Evolutionary conservation across 2,329 filamentous ascomycete species (phyloP), one percentile per base, ranked within the genome.

Genomic region (Exophiala sideris): DNA sequence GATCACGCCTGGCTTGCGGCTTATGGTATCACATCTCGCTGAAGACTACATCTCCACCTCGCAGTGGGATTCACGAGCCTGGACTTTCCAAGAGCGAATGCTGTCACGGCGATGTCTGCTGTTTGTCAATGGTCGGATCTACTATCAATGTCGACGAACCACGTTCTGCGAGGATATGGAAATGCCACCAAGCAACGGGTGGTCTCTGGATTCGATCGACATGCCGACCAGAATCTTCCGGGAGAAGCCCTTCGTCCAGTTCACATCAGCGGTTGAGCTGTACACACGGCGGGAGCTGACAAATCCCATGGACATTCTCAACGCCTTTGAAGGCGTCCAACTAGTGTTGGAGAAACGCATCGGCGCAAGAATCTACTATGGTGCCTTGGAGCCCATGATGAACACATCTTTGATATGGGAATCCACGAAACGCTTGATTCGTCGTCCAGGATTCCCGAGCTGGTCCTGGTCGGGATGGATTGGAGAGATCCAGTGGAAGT

Each of bases 51-150:
- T 63, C 24, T 68, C 68, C 4, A 63, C 52, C 21, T 64, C 62
- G 10, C 62, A 64, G 48, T 72, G 71, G 67, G 70, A 69, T 50
- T 64, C 61, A 1, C 64, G 72, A 36, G 70, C 67, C 0, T 73
- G 71, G 71, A 73, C 71, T 1, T 72, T 71, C 49, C 71, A 73
- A 58, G 70, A 73, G 56, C 59, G 67, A 29, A 61, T 73, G 21
- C 65, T 73, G 1, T 71, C 71, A 0, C 50, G 62, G 5, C 61
- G 71, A 6, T 68, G 68, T 39, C 62, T 74, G 1, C 65, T 73
- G 9, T 73, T 74, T 35, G 67, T 67, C 2, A 64, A 65, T 44
- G 59, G 62, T 9, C 56, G 61, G 41, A 61, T 64, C 20, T 64
- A 63, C 44, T 64, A 61, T 41, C 61, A 63, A 47, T 64, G 62